Base-by-base conservation (phyloP, 1,284 basidiomycete species). In the Chalciporus sp. region DNA sequence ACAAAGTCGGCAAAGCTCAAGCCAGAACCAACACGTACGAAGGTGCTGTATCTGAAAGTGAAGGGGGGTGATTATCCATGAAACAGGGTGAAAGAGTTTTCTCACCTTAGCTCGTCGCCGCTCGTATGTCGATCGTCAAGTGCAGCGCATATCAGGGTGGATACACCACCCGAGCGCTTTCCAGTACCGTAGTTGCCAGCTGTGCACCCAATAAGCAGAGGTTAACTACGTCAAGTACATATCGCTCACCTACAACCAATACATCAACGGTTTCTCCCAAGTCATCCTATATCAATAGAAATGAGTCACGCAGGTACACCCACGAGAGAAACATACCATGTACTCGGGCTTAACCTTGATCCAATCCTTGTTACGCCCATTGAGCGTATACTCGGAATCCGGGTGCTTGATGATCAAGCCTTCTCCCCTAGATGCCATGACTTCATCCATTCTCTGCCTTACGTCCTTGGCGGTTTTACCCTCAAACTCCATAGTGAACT, bases 261-360 rank as follows among this genome's bases (percentile, higher is more conserved):
- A 95, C 82, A 59, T 96, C 95, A 3, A 94, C 85, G 0, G 91
- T 94, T 73, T 95, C 90, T 8, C 90, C 90, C 82, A 94, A 85
- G 59, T 91, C 89, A 58, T 94, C 92, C 89, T 92, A 58, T 19
- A 52, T 3, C 10, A 37, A 46, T 60, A 49, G 9, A n/a, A 37
- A 52, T 62, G 29, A 52, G 27, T 5, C 20, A n/a, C 10, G 26
- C 23, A 20, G 17, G 29, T 42, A 29, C 27, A 20, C 0, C 7
- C 20, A 17, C 10, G 12, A 1, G 6, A 27, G 4, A 27, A 2
- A 68, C 77, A 50, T 61, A 92, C 92, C 87, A 94, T 93, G 62
- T 94, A 95, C 66, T 97, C 95, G 7, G 95, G 95, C 69, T 97
- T 98, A 40, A 84, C 89, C 73, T 98, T 98, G 64, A 95, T 84